phyloP scores from a whole-genome alignment of 768 basidiomycete species.

The Russula emetica region DNA sequence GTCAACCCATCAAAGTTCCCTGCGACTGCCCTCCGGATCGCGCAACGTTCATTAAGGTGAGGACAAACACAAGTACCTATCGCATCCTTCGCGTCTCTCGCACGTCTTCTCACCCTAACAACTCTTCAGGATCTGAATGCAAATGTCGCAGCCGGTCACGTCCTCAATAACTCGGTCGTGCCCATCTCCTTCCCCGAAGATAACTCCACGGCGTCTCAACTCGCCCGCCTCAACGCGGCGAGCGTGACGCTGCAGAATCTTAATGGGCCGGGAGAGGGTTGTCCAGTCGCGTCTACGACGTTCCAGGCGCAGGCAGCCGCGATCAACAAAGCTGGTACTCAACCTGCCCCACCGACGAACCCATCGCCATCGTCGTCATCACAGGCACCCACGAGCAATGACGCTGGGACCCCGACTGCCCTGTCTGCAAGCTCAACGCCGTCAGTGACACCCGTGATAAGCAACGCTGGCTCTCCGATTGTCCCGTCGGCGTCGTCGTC shows the following conservation, averaged over 20 bases:
- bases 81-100: neutral
- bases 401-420: neutral
- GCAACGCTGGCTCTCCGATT: neutral
- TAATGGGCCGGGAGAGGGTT: constrained; percentile 60
- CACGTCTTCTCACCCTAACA: neutral
- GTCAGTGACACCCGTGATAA: neutral
- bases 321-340: constrained; percentile 16
- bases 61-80: neutral
- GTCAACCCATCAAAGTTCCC: constrained; percentile 55
- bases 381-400: neutral
- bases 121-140: constrained; percentile 26
- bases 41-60: constrained; percentile 48
- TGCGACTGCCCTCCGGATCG: constrained; percentile 61
- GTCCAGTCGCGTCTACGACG: constrained; percentile 61
- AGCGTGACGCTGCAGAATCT: constrained; percentile 69
- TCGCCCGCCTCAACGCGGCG: constrained; percentile 49
- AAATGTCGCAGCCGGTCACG: constrained; percentile 22
- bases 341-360: neutral
- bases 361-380: neutral
- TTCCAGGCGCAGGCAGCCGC: constrained; percentile 39
- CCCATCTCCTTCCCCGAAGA: constrained; percentile 44
- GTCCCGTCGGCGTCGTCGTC: neutral
- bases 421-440: neutral
- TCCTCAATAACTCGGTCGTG: constrained; percentile 19
- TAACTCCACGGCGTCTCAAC: constrained; percentile 38